Conservation (phyloP, 768 basidiomycete species). For the Postia placenta region DNA sequence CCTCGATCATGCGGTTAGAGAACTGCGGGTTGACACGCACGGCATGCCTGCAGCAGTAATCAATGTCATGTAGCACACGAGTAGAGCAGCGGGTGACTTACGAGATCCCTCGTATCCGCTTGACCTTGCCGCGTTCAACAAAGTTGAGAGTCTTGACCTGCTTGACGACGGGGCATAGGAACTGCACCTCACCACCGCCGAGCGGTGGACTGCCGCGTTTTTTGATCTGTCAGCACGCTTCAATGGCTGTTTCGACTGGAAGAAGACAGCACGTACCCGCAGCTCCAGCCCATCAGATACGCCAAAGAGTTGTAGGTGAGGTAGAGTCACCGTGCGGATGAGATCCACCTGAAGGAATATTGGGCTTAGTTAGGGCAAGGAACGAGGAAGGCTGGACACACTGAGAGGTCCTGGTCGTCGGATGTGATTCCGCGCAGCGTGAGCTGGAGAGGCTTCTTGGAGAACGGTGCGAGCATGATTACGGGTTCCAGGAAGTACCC, state of each 20-base stretch:
- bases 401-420: slow-evolving; percentile 88
- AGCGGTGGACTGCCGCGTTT: slow-evolving; percentile 88
- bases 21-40: slow-evolving; percentile 97
- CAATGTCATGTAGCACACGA: background rate
- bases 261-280: slow-evolving; percentile 40
- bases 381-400: slow-evolving; percentile 30
- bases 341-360: slow-evolving; percentile 66
- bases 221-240: slow-evolving; percentile 61
- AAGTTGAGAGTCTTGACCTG: slow-evolving; percentile 92
- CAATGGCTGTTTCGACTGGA: background rate
- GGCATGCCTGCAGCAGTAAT: slow-evolving; percentile 61
- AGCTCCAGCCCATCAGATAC: slow-evolving; percentile 88
- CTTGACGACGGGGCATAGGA: slow-evolving; percentile 88
- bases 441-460: slow-evolving; percentile 78
- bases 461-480: slow-evolving; percentile 86
- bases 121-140: slow-evolving; percentile 85
- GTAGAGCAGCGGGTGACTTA: slow-evolving; percentile 42
- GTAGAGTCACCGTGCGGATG: slow-evolving; percentile 83
- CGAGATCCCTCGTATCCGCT: slow-evolving; percentile 94
- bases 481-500: slow-evolving; percentile 94
- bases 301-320: slow-evolving; percentile 86
- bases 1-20: slow-evolving; percentile 96
- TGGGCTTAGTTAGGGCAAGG: background rate
- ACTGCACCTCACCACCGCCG: slow-evolving; percentile 92
- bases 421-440: slow-evolving; percentile 89